Percentiles rank a stretch among this genome's conserved stretches.
phyloP scores from a whole-genome alignment of 1,284 basidiomycete genomes.

The Uromyces viciae-fabae region DNA sequence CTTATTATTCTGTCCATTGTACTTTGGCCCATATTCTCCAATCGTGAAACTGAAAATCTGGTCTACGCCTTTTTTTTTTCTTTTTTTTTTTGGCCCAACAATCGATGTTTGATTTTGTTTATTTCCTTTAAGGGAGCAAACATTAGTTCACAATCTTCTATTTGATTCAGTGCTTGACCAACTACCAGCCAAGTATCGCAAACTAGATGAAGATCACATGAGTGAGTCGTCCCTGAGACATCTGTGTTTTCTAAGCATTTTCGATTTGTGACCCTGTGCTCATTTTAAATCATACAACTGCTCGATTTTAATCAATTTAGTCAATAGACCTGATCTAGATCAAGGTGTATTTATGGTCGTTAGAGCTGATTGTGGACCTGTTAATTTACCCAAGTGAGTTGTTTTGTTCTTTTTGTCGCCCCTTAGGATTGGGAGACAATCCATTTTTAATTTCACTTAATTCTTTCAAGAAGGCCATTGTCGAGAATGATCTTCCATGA shows the following conservation, averaged over 20 bases:
- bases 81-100: not conserved
- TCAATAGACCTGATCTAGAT: slow-evolving; percentile 32
- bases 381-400: slow-evolving; percentile 29
- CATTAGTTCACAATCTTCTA: slow-evolving; percentile 37
- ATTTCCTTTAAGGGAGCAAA: slow-evolving; percentile 29
- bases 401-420: not conserved
- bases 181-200: slow-evolving; percentile 33
- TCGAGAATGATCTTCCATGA: too few relatives aligned
- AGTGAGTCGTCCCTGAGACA: not conserved
- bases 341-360: slow-evolving; percentile 29
- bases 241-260: not conserved
- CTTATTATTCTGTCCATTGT: not conserved
- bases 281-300: not conserved
- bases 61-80: too few relatives aligned
- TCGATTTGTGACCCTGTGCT: not conserved
- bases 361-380: slow-evolving; percentile 32
- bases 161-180: slow-evolving; percentile 33
- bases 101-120: not conserved
- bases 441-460: not conserved
- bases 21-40: not conserved
- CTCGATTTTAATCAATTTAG: not conserved
- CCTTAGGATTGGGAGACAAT: too few relatives aligned
- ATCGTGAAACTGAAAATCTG: not conserved
- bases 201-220: slow-evolving; percentile 41
- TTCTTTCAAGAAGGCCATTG: not conserved